Base-by-base conservation (phyloP, 2,329 filamentous ascomycete genomes). In the Trichothecium roseum region DNA sequence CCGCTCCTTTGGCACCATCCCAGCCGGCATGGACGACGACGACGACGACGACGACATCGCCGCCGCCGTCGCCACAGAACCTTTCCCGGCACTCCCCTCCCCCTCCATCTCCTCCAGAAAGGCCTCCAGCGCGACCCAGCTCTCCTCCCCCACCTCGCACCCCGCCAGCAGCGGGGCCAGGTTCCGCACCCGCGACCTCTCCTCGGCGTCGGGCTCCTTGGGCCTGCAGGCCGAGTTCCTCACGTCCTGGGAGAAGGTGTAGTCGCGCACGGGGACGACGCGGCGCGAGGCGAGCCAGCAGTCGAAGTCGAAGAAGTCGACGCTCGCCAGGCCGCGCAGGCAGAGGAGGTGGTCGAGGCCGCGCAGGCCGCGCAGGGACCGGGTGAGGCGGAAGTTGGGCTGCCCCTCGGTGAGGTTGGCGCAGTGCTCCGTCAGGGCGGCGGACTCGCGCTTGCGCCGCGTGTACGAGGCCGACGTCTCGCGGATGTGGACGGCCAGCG, bases 301-400 rank as follows among this genome's bases (percentile, higher is more conserved):
- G 15, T 57, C 45, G 3, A 56, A 51, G 37, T 70, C 64, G 37
- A 59, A 63, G 35, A 69, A 61, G 0, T 54, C 49, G 1, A 68
- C 38, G n/a, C 46, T 48, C 1, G 48, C 38, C 30, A 72, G 41
- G 0, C 66, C 68, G 1, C 68, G 60, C 4, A 72, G 57, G 17
- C 55, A 48, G 10, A 55, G 47, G 3, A 72, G 28, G 18, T 59
- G 64, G 28, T 70, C 65, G 1, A 64, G 40, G 0, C 68, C 68
- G 18, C 68, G 66, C 0, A 68, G 15, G 0, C 47, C 59, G 1
- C 63, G 49, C 8, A 72, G 45, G 1, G 50, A 45, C 3, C 68
- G 53, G 2, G 38, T 43, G 5, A 38, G 41, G 0, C 66, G 52
- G 9, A 39, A 55, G 33, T 69, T 66, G 0, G 64, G 60, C 28